These are phyloP conservation scores for Gossypium longicalyx DNA, from an alignment of 345 rosid species.

Conservation along the genomic window DNA sequence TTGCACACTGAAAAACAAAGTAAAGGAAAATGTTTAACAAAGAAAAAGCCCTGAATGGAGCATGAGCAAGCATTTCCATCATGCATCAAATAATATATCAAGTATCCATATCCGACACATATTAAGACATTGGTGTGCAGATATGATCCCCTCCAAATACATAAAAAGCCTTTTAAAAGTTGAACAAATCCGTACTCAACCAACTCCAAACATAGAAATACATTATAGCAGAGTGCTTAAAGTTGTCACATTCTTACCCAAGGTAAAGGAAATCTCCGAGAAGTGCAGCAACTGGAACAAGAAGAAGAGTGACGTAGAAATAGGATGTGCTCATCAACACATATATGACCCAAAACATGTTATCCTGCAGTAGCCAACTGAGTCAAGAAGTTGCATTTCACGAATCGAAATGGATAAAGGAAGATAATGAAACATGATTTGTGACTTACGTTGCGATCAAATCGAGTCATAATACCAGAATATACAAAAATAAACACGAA, in stretches of 20 bases:
- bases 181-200: no score
- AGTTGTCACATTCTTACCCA: slow-evolving; percentile 42
- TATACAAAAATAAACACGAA: slow-evolving; percentile 68
- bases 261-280: slow-evolving; percentile 87
- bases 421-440: slow-evolving; percentile 9
- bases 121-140: no score
- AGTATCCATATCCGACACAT: no score
- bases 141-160: no score
- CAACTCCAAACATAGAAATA: neutral
- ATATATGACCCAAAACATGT: slow-evolving; percentile 71
- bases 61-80: neutral
- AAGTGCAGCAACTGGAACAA: slow-evolving; percentile 86
- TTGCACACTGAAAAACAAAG: slow-evolving; percentile 47
- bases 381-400: slow-evolving; percentile 12
- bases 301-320: slow-evolving; percentile 71
- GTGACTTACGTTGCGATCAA: slow-evolving; percentile 35
- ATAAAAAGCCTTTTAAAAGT: no score
- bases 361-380: slow-evolving; percentile 55
- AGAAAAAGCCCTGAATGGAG: neutral
- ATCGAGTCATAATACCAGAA: slow-evolving; percentile 43
- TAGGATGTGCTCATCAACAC: slow-evolving; percentile 85
- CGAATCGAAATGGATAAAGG: neutral
- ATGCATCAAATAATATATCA: neutral
- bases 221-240: slow-evolving; percentile 4
- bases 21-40: neutral